Conservation (phyloP, 306 rosid genomes). For the Dalbergia cultrata region DNA sequence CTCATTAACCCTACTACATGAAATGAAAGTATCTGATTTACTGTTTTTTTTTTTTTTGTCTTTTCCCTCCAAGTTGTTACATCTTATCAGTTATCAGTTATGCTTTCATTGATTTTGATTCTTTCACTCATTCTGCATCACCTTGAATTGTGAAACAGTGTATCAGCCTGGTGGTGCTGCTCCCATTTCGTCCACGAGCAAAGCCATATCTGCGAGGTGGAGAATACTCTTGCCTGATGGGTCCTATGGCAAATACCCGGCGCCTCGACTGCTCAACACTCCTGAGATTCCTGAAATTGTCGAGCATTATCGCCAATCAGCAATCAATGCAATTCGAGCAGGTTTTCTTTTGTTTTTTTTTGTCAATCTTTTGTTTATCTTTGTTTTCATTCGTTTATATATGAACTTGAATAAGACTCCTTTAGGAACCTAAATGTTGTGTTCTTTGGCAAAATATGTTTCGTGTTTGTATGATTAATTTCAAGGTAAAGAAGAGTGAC, state of each 20-base stretch:
- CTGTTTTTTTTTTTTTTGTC: neutral
- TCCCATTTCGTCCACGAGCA: conserved; percentile 81
- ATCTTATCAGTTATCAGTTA: conserved; percentile 5
- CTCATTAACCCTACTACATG: too few relatives aligned
- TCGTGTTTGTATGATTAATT: neutral
- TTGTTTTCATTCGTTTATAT: too few relatives aligned
- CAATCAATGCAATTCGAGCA: conserved; percentile 65
- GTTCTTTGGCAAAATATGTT: neutral
- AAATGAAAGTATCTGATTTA: neutral
- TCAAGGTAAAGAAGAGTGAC: neutral
- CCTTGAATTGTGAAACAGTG: conserved; percentile 53
- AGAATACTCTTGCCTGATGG: conserved; percentile 81
- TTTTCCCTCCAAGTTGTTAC: too few relatives aligned
- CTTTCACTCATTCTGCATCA: conserved; percentile 6
- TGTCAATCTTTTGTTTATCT: too few relatives aligned
- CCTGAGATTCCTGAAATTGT: conserved; percentile 73
- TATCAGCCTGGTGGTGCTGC: conserved; percentile 77
- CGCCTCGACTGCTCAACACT: conserved; percentile 63
- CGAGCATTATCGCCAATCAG: conserved; percentile 70
- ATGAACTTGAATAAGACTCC: too few relatives aligned
- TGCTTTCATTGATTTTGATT: neutral
- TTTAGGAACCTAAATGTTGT: neutral
- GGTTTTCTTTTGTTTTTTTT: conserved; percentile 69
- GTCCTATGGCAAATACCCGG: conserved; percentile 72
- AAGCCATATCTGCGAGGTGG: conserved; percentile 76